Conservation (phyloP, 2,329 filamentous ascomycete species). For the Pseudogymnoascus sp. region DNA sequence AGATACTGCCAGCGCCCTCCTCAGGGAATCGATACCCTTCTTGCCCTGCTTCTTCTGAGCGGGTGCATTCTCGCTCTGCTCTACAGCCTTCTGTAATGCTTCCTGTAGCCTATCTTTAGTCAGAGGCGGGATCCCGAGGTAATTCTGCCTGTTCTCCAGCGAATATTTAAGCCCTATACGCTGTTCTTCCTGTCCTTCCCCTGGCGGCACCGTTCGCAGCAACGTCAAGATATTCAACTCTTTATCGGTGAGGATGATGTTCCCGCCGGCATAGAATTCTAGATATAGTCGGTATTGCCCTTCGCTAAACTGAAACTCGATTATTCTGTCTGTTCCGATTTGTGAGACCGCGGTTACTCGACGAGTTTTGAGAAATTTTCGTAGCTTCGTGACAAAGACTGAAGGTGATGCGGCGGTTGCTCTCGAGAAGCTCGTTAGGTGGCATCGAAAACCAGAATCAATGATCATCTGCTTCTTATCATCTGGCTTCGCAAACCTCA, state of each 20-base stretch:
- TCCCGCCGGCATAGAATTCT: slow-evolving; percentile 94
- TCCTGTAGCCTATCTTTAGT: slow-evolving; percentile 65
- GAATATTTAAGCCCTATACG: slow-evolving; percentile 72
- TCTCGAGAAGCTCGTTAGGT: slow-evolving; percentile 84
- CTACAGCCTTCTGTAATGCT: slow-evolving; percentile 60
- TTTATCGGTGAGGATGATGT: slow-evolving; percentile 84
- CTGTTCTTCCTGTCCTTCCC: slow-evolving; percentile 76
- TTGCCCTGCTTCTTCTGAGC: slow-evolving; percentile 56
- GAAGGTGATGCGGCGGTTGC: slow-evolving; percentile 80
- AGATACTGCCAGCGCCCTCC: slow-evolving; percentile 72
- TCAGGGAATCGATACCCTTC: slow-evolving; percentile 67
- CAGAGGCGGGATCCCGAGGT: slow-evolving; percentile 63
- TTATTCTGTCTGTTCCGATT: slow-evolving; percentile 85
- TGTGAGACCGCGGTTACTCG: slow-evolving; percentile 74
- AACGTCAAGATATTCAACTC: slow-evolving; percentile 77
- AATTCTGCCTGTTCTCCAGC: slow-evolving; percentile 78
- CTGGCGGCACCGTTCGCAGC: slow-evolving; percentile 71
- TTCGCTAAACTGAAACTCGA: slow-evolving; percentile 89
- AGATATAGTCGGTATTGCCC: slow-evolving; percentile 80
- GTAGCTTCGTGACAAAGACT: slow-evolving; percentile 73
- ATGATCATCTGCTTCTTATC: slow-evolving; percentile 84
- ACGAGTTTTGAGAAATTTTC: slow-evolving; percentile 82
- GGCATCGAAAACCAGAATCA: slow-evolving; percentile 92
- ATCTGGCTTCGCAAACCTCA: slow-evolving; percentile 90
- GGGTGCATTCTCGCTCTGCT: slow-evolving; percentile 46